These are phyloP conservation scores for Papiliotrema laurentii DNA, from an alignment of 1,284 basidiomycete species.

Conservation along the genomic window DNA sequence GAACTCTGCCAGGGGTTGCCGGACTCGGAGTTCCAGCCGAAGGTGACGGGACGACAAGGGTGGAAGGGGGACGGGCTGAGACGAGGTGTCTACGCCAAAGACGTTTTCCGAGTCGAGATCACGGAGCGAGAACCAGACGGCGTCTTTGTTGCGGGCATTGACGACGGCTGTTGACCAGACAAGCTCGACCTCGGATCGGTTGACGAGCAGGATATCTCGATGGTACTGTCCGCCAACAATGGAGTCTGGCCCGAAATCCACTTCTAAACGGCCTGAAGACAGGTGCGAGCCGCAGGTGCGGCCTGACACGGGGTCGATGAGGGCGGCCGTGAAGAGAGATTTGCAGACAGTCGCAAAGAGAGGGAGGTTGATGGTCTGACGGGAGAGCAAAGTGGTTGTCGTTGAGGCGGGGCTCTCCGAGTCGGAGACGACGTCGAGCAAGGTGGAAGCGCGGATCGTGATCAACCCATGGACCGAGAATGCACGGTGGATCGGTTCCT, in stretches of 20 bases:
- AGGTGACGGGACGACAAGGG: conserved; percentile 42
- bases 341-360: conserved; percentile 45
- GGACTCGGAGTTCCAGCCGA: conserved; percentile 31
- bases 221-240: conserved; percentile 37
- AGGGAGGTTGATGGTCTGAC: conserved; percentile 35
- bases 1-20: conserved; percentile 30
- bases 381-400: conserved; percentile 6
- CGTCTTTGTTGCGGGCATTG: conserved; percentile 34
- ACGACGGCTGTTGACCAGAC: conserved; percentile 41
- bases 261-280: conserved; percentile 27
- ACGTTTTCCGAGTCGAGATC: conserved; percentile 47
- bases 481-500: conserved; percentile 36
- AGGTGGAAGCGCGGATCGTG: conserved; percentile 29
- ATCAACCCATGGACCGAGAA: conserved; percentile 44
- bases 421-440: not conserved
- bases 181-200: conserved; percentile 44
- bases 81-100: conserved; percentile 40
- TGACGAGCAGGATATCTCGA: conserved; percentile 43
- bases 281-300: conserved; percentile 30
- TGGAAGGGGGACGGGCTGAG: conserved; percentile 39
- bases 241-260: conserved; percentile 43
- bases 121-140: conserved; percentile 43
- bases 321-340: conserved; percentile 39
- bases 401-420: not conserved
- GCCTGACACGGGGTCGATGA: conserved; percentile 36